Percentiles rank a stretch among this genome's conserved stretches.
These are phyloP conservation scores for Colletotrichum coccodes DNA, from an alignment of 2,329 filamentous ascomycete genomes.

Conservation along the genomic window DNA sequence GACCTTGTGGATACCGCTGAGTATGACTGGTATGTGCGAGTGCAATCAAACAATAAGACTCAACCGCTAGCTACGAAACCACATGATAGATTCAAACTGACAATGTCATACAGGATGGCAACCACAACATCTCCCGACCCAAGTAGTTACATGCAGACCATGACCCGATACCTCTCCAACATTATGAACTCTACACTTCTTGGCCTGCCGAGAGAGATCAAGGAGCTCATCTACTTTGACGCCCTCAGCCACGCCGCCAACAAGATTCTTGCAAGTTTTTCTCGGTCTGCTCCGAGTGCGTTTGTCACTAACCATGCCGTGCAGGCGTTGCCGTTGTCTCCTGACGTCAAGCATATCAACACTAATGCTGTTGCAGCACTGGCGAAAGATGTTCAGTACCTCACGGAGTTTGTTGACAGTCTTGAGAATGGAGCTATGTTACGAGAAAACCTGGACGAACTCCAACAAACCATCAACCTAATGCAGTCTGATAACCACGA, in stretches of 20 bases:
- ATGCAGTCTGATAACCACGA: conserved; percentile 92
- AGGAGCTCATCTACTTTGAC: conserved; percentile 97
- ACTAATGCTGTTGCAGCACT: conserved; percentile 85
- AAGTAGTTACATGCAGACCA: conserved; percentile 93
- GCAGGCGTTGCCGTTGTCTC: conserved; percentile 80
- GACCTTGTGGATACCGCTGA: conserved; percentile 97
- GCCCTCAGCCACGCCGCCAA: conserved; percentile 90
- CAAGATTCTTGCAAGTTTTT: conserved; percentile 75
- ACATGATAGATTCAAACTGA: conserved; percentile 1
- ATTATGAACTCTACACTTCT: conserved; percentile 97
- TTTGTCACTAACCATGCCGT: neutral
- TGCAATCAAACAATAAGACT: neutral
- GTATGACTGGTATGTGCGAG: conserved; percentile 80
- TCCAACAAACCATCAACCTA: conserved; percentile 90
- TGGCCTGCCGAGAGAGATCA: conserved; percentile 93
- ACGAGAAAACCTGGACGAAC: conserved; percentile 87
- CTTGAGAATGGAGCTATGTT: conserved; percentile 88
- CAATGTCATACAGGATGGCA: conserved; percentile 54
- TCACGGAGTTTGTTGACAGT: conserved; percentile 86
- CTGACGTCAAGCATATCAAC: conserved; percentile 86
- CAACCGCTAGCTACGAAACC: neutral
- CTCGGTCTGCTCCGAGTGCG: neutral
- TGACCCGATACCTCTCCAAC: conserved; percentile 91
- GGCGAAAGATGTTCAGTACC: conserved; percentile 83
- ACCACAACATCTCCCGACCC: conserved; percentile 74